Evolutionary conservation across 225 moss, liverwort and hornwort species (phyloP).

Genomic region (Antitrichia curtipendula): DNA sequence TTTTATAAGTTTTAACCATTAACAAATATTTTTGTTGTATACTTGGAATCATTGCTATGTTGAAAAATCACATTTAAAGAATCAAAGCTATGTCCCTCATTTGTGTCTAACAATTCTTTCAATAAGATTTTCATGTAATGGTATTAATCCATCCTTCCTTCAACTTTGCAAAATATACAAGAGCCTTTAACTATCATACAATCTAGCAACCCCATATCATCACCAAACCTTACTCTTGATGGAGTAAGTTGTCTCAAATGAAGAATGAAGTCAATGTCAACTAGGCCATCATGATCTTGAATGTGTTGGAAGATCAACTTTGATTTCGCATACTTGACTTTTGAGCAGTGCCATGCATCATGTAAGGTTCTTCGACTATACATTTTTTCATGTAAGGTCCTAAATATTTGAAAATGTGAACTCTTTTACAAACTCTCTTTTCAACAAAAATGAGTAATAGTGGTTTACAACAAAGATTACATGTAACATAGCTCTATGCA

Average conservation of each 20-base stretch:
- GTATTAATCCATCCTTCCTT: too few relatives aligned
- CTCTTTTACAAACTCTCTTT: neutral
- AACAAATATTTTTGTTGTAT: neutral
- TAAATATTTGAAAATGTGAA: neutral
- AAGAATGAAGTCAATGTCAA: neutral
- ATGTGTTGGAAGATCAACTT: too few relatives aligned
- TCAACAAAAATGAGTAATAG: neutral
- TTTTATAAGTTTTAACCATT: neutral
- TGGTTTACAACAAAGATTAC: neutral
- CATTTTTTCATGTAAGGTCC: neutral
- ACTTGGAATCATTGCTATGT: neutral
- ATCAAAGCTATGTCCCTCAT: neutral
- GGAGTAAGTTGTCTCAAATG: neutral
- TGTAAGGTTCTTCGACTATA: too few relatives aligned
- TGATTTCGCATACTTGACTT: neutral
- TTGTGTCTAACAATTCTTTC: neutral
- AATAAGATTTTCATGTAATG: neutral
- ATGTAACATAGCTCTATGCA: neutral
- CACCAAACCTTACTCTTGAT: neutral
- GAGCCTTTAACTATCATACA: too few relatives aligned
- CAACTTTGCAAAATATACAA: neutral
- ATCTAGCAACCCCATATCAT: neutral
- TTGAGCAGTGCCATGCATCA: neutral
- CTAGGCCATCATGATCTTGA: neutral
- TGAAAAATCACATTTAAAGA: neutral